Conservation (phyloP, 108 stramenopile genomes). For the Conticribra guillardii region DNA sequence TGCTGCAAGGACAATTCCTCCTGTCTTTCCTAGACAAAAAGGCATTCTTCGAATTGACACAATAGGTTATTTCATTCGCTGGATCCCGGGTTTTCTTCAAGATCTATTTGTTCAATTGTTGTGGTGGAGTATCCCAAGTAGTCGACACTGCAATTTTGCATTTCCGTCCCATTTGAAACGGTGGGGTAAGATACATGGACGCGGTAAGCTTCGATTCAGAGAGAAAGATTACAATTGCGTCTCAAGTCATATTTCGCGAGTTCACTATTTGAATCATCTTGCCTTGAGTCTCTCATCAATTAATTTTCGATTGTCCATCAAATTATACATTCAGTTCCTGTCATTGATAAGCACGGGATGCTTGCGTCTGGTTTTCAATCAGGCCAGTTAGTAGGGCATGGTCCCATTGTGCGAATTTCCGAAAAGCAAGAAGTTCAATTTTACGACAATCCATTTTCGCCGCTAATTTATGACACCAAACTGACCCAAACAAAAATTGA, state of each 20-base stretch:
- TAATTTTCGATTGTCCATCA: too few species aligned
- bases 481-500: conserved; percentile 28
- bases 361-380: conserved; percentile 48
- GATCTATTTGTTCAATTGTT: conserved; percentile 39
- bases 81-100: conserved; percentile 38
- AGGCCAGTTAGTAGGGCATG: conserved; percentile 53
- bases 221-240: too few species aligned
- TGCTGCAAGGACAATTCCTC: conserved; percentile 54
- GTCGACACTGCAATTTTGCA: conserved; percentile 39
- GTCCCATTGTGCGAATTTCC: conserved; percentile 38
- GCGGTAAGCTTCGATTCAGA: too few species aligned
- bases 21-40: conserved; percentile 51
- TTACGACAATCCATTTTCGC: conserved; percentile 7
- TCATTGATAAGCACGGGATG: conserved; percentile 56
- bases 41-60: conserved; percentile 52
- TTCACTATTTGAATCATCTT: too few species aligned
- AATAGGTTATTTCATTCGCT: conserved; percentile 40
- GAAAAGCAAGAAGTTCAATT: conserved; percentile 22
- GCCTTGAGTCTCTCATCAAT: too few species aligned
- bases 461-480: not conserved
- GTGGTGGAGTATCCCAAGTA: conserved; percentile 41
- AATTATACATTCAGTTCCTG: too few species aligned
- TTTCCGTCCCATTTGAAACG: conserved; percentile 52
- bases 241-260: too few species aligned
- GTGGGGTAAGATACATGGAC: conserved; percentile 43